Evolutionary conservation across 305 asterid genomes (phyloP).

Genomic region (Petunia hybrid): DNA sequence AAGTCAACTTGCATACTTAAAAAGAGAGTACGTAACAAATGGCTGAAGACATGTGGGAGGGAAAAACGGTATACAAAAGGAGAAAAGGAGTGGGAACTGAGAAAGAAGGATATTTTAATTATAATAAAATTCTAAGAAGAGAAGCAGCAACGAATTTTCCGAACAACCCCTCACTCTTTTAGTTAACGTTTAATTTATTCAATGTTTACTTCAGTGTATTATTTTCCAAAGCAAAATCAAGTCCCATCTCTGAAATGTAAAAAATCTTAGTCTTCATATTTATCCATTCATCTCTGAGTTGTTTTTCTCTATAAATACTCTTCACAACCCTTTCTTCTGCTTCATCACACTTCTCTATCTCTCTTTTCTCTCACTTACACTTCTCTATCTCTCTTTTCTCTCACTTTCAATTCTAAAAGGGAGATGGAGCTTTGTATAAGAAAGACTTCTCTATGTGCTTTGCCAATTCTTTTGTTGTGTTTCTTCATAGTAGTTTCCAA

Average conservation of each 20-base stretch:
- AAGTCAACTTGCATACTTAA: neutral
- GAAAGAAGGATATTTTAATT: neutral
- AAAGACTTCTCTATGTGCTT: neutral
- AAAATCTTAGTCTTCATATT: neutral
- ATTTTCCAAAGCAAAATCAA: neutral
- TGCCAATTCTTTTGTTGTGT: constrained; percentile 27
- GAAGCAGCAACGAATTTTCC: neutral
- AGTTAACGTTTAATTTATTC: neutral
- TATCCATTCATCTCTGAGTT: neutral
- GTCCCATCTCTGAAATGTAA: neutral
- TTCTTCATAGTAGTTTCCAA: neutral
- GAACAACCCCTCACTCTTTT: neutral
- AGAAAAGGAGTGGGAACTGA: constrained; percentile 11
- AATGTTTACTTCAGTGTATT: neutral
- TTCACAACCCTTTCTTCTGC: neutral
- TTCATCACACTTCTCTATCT: neutral
- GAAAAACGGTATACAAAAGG: neutral
- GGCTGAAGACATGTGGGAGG: neutral
- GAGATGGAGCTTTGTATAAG: constrained; percentile 8
- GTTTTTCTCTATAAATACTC: constrained; percentile 26
- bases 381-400: no score
- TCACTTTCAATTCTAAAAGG: neutral
- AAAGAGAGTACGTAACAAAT: neutral
- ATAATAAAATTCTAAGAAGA: neutral
- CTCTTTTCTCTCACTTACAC: no score